These are phyloP conservation scores for Cutaneotrichosporon cyanovorans DNA, from an alignment of 1,284 basidiomycete species.

Conservation along the genomic window DNA sequence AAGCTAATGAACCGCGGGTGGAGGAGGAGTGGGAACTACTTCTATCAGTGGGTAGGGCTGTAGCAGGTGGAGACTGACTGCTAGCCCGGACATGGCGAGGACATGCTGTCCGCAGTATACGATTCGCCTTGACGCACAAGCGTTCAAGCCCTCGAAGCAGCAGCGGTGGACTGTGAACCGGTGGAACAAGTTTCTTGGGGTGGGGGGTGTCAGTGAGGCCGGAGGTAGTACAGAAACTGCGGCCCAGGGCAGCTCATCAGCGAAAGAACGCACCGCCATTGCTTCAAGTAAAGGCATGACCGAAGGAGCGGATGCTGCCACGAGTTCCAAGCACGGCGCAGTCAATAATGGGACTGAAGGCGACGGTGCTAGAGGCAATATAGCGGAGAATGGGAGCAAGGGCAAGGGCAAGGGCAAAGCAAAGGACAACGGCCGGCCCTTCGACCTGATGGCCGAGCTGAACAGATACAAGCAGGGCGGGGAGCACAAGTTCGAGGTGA, in stretches of 20 bases:
- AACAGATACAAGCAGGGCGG: conserved; percentile 12
- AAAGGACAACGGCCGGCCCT: conserved; percentile 29
- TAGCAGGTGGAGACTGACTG: conserved; percentile 7
- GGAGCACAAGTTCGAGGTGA: conserved; percentile 30
- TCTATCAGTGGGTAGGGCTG: conserved; percentile 45
- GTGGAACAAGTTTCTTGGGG: conserved; percentile 56
- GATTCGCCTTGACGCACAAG: conserved; percentile 69
- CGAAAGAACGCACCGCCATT: no score
- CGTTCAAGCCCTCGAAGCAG: conserved; percentile 68
- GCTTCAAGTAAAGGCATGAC: no score
- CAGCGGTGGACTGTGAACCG: conserved; percentile 64
- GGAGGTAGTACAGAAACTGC: neutral
- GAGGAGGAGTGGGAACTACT: conserved; percentile 73
- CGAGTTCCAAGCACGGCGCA: no score
- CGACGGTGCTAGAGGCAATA: no score
- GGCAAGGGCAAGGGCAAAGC: conserved; percentile 6
- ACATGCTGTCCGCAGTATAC: conserved; percentile 92
- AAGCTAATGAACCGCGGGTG: conserved; percentile 76
- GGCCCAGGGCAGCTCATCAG: neutral
- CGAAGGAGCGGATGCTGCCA: no score
- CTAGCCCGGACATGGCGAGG: conserved; percentile 67
- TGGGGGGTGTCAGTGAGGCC: conserved; percentile 7
- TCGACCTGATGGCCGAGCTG: conserved; percentile 31
- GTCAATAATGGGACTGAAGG: no score
- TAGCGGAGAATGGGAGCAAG: neutral